Conservation (phyloP, 2,329 filamentous ascomycete genomes). For the Acrocalymma vagum region DNA sequence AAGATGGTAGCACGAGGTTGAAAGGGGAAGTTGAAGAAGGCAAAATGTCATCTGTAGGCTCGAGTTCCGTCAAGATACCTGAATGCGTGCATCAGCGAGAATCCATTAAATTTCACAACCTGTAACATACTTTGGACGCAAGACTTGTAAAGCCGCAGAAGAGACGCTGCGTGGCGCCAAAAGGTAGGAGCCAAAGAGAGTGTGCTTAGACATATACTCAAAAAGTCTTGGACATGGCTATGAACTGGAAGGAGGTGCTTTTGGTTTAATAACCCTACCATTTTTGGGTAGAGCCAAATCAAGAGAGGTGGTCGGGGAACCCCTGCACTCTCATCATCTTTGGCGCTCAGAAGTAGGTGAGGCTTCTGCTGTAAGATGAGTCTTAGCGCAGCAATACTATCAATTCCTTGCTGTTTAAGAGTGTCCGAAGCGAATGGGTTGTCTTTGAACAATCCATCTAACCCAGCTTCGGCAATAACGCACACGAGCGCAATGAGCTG, state of each 20-base stretch:
- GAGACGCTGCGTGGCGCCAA: constrained; percentile 43
- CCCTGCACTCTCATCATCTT: constrained; percentile 41
- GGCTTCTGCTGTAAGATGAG: constrained; percentile 80
- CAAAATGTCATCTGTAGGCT: constrained; percentile 35
- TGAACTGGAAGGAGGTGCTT: constrained; percentile 52
- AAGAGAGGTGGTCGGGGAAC: constrained; percentile 55
- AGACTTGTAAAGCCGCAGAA: constrained; percentile 49
- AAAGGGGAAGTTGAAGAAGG: constrained; percentile 23
- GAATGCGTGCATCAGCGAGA: constrained; percentile 7
- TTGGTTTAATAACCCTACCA: constrained; percentile 58
- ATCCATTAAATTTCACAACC: neutral
- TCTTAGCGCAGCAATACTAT: constrained; percentile 80
- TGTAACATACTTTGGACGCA: constrained; percentile 50
- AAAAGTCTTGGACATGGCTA: constrained; percentile 43
- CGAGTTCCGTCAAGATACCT: constrained; percentile 58
- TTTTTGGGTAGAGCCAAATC: constrained; percentile 62
- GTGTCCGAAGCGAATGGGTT: constrained; percentile 72
- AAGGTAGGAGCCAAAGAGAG: constrained; percentile 43
- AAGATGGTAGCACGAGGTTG: constrained; percentile 48
- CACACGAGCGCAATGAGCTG: constrained; percentile 86
- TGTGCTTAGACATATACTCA: constrained; percentile 47
- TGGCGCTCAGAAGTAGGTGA: constrained; percentile 62
- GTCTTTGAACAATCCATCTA: constrained; percentile 74
- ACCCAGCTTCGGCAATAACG: constrained; percentile 80
- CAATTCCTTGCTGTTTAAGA: constrained; percentile 67